Percentiles rank a stretch among this genome's conserved stretches.
phyloP scores from a whole-genome alignment of 2,329 filamentous ascomycete species.

The Uncinocarpus reesii region DNA sequence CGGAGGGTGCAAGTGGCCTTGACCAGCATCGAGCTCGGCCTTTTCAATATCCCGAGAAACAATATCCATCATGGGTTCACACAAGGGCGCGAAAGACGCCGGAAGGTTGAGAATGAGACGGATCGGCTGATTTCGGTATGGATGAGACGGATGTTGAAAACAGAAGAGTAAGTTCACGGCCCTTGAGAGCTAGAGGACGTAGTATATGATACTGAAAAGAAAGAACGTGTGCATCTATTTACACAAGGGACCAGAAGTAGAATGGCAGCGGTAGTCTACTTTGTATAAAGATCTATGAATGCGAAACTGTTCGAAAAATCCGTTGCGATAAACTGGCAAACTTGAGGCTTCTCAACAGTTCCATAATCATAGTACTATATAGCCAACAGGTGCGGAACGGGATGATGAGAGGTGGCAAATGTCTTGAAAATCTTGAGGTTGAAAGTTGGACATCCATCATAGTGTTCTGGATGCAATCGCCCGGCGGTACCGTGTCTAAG shows the following conservation, averaged over 20 bases:
- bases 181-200: too few species aligned
- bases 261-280: background rate
- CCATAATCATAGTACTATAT: background rate
- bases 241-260: background rate
- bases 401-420: conserved; percentile 3
- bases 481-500: background rate
- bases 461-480: background rate
- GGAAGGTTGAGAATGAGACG: background rate
- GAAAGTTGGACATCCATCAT: background rate
- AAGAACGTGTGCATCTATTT: conserved; percentile 3
- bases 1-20: conserved; percentile 16
- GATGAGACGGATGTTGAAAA: too few species aligned
- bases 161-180: too few species aligned
- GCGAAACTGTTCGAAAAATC: background rate
- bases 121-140: too few species aligned
- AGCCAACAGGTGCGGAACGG: background rate
- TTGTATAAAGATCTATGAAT: background rate
- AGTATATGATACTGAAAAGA: background rate
- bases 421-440: background rate
- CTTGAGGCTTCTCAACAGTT: background rate
- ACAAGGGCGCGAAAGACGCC: background rate
- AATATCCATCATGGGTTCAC: conserved; percentile 30
- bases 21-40: conserved; percentile 25
- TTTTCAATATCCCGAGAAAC: conserved; percentile 31
- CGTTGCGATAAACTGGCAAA: background rate